These are phyloP conservation scores for Linum lewisii DNA, from an alignment of 345 rosid genomes.

Conservation along the genomic window DNA sequence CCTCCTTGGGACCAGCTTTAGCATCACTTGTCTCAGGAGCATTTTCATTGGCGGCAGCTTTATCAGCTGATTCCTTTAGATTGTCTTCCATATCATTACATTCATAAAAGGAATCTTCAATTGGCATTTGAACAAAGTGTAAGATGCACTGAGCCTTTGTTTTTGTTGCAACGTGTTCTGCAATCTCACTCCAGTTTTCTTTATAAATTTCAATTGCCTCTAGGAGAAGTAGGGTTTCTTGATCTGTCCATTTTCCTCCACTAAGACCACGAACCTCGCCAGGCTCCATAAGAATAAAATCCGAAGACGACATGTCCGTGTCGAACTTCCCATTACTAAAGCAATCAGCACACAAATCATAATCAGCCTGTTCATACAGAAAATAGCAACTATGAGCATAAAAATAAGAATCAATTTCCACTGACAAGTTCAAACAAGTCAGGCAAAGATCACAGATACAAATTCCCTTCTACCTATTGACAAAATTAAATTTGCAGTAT, in stretches of 20 bases:
- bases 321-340: slow-evolving; percentile 78
- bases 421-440: too few species aligned
- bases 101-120: slow-evolving; percentile 74
- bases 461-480: too few species aligned
- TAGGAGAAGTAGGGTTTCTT: slow-evolving; percentile 96
- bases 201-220: slow-evolving; percentile 93
- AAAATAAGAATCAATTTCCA: too few species aligned
- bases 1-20: slow-evolving; percentile 37
- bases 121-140: slow-evolving; percentile 98
- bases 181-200: slow-evolving; percentile 97
- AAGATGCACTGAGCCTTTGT: slow-evolving; percentile 94
- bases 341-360: slow-evolving; percentile 95
- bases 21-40: slow-evolving; percentile 41
- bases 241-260: slow-evolving; percentile 98
- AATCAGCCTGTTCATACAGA: slow-evolving; percentile 82
- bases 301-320: slow-evolving; percentile 81
- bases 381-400: neutral
- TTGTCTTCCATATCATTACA: slow-evolving; percentile 27
- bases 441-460: too few species aligned
- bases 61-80: slow-evolving; percentile 40
- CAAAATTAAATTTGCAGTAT: too few species aligned
- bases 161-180: slow-evolving; percentile 98
- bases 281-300: slow-evolving; percentile 95
- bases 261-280: slow-evolving; percentile 70
- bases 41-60: slow-evolving; percentile 31